Evolutionary conservation across 176 grass and related monocot genomes (phyloP), one percentile per base, ranked within the genome.

Genomic region (Poa annua): DNA sequence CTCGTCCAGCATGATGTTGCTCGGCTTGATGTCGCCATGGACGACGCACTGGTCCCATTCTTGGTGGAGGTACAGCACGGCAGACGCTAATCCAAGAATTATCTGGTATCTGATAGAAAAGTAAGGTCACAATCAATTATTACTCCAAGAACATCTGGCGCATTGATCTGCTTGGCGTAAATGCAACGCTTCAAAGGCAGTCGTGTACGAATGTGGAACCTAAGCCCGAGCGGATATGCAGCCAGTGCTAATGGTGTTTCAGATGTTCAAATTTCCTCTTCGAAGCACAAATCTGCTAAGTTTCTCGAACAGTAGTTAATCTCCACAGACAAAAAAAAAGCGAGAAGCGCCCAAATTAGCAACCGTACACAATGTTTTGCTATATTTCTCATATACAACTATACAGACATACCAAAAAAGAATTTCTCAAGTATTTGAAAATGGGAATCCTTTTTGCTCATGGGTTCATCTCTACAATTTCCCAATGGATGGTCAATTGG

Each of bases 1-100:
- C 0, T 70, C 48, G 39, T 88, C 87, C 0, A 85, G 60, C 76
- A 88, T 80, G 3, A 88, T 36, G 49, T 85, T 76, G 87, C 87
- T 88, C 0, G 87, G 87, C 39, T 85, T 88, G 69, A 85, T 80
- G 60, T 85, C 69, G 24, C 59, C 59, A 11, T 62, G 59, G 24
- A 62, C 24, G 12, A 62, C 24, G 59, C 59, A 62, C 24, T 62
- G 59, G 12, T 29, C 84, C 44, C 74, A 86, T 66, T 86, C 75
- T 5, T 64, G 42, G 9, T 86, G 84, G 9, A 86, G 84, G 11
- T 86, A 86, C 10, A 44, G 65, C 44, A 86, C 61, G 2, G 61
- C 84, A 14, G 47, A 86, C 11, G 74, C 64, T 11, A 80, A 13
- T 36, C 35, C 35, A 36, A 36, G 35, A 36, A 36, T 36, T 3